A percentile compares a stretch with the other conserved stretches of the same genome.
Conservation (phyloP, 1,284 basidiomycete species). For the Trichosporon faecale region DNA sequence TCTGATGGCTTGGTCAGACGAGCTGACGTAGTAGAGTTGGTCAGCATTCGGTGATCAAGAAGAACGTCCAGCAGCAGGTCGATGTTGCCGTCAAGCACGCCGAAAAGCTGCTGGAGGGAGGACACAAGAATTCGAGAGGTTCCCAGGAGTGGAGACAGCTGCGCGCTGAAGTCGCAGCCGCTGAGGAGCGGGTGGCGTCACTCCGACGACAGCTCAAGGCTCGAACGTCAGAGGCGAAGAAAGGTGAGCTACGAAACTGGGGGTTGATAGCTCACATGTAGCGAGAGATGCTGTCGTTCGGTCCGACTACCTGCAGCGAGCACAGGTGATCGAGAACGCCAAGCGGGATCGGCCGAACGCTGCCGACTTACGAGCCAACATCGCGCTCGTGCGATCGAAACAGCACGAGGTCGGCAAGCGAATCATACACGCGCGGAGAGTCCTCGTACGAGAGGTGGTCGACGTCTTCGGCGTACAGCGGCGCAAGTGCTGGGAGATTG, state of each 20-base stretch:
- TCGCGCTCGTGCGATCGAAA: constrained; percentile 18
- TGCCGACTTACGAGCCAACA: constrained; percentile 19
- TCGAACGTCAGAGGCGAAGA: constrained; percentile 16
- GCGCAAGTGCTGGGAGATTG: constrained; percentile 38
- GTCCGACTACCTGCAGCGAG: constrained; percentile 3
- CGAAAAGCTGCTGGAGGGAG: constrained; percentile 19
- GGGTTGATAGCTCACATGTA: neutral
- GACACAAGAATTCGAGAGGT: constrained; percentile 10
- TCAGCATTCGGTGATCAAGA: constrained; percentile 18
- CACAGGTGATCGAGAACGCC: constrained; percentile 14
- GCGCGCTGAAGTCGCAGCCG: constrained; percentile 33
- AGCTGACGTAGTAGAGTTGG: constrained; percentile 21
- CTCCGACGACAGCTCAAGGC: constrained; percentile 22
- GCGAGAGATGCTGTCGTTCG: constrained; percentile 8
- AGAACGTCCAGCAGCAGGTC: constrained; percentile 21
- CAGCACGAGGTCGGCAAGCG: constrained; percentile 31
- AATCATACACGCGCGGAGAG: constrained; percentile 38
- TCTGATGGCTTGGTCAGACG: neutral
- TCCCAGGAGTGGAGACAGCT: constrained; percentile 34
- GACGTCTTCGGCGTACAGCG: constrained; percentile 39
- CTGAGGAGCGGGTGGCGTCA: constrained; percentile 26
- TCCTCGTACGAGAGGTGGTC: constrained; percentile 42
- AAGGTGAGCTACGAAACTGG: constrained; percentile 15
- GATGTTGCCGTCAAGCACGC: constrained; percentile 22
- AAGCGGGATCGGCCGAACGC: neutral